Evolutionary conservation across 139 green algal genomes (phyloP).

Genomic region (Dunaliella primolecta): DNA sequence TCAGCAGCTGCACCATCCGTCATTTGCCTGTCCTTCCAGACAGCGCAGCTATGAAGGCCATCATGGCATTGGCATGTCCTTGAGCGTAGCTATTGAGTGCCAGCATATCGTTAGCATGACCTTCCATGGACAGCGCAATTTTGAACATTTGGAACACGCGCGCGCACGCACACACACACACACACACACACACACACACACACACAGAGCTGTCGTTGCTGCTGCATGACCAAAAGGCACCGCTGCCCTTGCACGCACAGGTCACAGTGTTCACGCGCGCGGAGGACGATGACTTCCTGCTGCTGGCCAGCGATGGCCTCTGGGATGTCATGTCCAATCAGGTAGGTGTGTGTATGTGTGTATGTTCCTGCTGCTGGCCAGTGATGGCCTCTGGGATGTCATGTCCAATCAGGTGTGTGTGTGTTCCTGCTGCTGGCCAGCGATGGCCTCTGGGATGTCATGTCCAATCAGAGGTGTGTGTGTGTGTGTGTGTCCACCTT

Average conservation of each 20-base stretch:
- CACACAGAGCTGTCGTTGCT: not conserved
- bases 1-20: too few species aligned
- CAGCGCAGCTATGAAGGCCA: too few species aligned
- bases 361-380: too few species aligned
- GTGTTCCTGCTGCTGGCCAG: slow-evolving; percentile 67
- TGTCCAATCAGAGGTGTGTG: slow-evolving; percentile 66
- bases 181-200: not conserved
- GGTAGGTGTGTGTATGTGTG: too few species aligned
- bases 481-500: too few species aligned
- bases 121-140: too few species aligned
- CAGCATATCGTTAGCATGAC: too few species aligned
- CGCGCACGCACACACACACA: not conserved
- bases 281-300: slow-evolving; percentile 71
- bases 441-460: slow-evolving; percentile 73
- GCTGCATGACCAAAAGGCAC: not conserved
- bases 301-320: slow-evolving; percentile 68
- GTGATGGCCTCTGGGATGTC: too few species aligned
- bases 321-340: slow-evolving; percentile 78
- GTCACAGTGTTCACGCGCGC: slow-evolving; percentile 49
- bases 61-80: too few species aligned
- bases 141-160: too few species aligned
- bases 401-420: not conserved
- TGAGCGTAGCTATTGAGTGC: too few species aligned
- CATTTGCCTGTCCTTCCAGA: too few species aligned
- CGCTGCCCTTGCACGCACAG: slow-evolving; percentile 6